phyloP scores from a whole-genome alignment of 805 yeast species.

The Saccharomycopsis lassenensis region DNA sequence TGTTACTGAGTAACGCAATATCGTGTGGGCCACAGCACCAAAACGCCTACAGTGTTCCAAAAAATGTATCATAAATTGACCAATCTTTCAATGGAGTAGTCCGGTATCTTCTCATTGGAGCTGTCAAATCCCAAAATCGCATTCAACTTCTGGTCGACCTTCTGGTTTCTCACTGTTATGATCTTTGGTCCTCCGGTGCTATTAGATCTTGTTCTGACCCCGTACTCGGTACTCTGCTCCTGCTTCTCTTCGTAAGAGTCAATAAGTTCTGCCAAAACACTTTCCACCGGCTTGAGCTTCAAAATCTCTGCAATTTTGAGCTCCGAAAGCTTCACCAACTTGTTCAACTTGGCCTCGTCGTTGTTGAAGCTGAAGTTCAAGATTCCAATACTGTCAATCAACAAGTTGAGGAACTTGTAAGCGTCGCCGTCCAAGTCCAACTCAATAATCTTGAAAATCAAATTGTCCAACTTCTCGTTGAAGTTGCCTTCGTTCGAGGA shows the following conservation, averaged over 20 bases:
- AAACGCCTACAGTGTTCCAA: too few relatives aligned
- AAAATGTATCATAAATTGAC: slow-evolving; percentile 6
- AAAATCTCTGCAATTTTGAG: slow-evolving; percentile 9
- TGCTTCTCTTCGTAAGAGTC: slow-evolving; percentile 3
- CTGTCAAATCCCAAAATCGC: slow-evolving; percentile 11
- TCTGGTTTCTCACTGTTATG: slow-evolving; percentile 12
- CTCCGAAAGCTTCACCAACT: slow-evolving; percentile 11
- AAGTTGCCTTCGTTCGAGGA: slow-evolving; percentile 12
- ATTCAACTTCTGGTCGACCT: slow-evolving; percentile 13
- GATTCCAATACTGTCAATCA: slow-evolving; percentile 18
- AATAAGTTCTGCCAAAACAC: slow-evolving; percentile 7
- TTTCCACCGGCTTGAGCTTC: slow-evolving; percentile 13
- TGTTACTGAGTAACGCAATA: too few relatives aligned
- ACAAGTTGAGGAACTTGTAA: slow-evolving; percentile 11
- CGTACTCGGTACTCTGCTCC: not conserved
- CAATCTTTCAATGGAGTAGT: slow-evolving; percentile 16
- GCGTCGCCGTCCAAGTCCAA: slow-evolving; percentile 11
- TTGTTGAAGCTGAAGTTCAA: slow-evolving; percentile 17
- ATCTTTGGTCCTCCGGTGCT: slow-evolving; percentile 9
- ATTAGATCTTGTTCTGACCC: not conserved
- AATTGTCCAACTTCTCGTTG: slow-evolving; percentile 11
- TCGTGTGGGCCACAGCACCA: too few relatives aligned
- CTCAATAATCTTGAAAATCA: slow-evolving; percentile 9
- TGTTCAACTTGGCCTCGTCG: slow-evolving; percentile 8
- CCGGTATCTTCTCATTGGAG: slow-evolving; percentile 10